phyloP scores from a whole-genome alignment of 768 basidiomycete genomes.

The Leccinum boreale region DNA sequence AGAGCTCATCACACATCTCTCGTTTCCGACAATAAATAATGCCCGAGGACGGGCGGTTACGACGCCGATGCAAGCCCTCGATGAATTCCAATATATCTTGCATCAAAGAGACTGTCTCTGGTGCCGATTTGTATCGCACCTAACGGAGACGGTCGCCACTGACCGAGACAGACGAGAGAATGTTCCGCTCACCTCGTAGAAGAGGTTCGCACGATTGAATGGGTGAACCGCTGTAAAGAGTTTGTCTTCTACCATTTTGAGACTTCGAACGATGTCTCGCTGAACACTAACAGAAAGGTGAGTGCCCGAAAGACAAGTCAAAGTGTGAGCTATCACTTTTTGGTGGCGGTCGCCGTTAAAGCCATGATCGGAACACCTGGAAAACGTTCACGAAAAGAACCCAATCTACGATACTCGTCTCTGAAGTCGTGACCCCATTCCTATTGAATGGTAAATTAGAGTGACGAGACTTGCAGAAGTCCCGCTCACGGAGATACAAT shows the following conservation, averaged over 20 bases:
- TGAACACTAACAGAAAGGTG: constrained; percentile 52
- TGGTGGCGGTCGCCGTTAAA: constrained; percentile 79
- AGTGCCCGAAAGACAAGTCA: background rate
- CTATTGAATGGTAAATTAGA: constrained; percentile 33
- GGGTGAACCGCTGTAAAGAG: constrained; percentile 69
- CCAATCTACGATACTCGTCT: constrained; percentile 67
- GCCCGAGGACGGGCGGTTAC: constrained; percentile 60
- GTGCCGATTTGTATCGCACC: constrained; percentile 62
- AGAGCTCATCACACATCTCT: constrained; percentile 63
- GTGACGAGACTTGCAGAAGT: background rate
- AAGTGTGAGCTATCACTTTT: constrained; percentile 38
- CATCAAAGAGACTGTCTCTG: constrained; percentile 54
- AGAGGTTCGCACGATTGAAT: constrained; percentile 78
- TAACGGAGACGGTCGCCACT: constrained; percentile 19
- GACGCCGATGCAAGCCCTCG: constrained; percentile 53
- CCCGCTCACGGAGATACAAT: constrained; percentile 72
- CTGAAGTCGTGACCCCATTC: constrained; percentile 89
- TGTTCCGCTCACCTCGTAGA: constrained; percentile 59
- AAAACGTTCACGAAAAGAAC: constrained; percentile 64
- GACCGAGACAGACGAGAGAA: background rate
- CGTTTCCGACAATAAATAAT: constrained; percentile 78
- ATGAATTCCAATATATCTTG: constrained; percentile 67
- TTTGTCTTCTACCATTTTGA: constrained; percentile 54
- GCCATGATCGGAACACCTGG: constrained; percentile 81
- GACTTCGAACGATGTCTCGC: constrained; percentile 63